Percentiles rank a stretch among this genome's conserved stretches.
Conservation (phyloP, 2,329 filamentous ascomycete genomes). For the Monosporascus cannonballus region DNA sequence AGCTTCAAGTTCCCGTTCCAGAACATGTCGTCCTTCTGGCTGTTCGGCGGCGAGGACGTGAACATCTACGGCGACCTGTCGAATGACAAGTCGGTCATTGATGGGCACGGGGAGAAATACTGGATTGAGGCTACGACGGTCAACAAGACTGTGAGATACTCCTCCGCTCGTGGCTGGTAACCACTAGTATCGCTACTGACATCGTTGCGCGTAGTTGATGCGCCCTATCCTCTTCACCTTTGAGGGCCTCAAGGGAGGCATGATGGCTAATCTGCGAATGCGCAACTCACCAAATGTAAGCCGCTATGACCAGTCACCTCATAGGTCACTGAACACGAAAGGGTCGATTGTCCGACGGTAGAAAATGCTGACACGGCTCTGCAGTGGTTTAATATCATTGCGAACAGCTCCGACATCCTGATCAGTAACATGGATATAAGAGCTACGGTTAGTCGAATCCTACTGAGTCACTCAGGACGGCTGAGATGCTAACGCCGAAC, state of each 20-base stretch:
- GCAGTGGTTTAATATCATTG: conserved; percentile 60
- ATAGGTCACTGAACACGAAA: not conserved
- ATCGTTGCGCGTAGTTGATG: conserved; percentile 31
- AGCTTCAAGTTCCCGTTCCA: conserved; percentile 60
- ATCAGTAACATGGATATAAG: conserved; percentile 57
- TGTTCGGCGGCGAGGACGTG: conserved; percentile 40
- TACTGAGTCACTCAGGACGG: not conserved
- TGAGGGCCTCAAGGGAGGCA: conserved; percentile 50
- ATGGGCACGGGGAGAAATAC: conserved; percentile 61
- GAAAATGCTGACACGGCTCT: conserved; percentile 19
- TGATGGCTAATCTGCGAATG: conserved; percentile 54
- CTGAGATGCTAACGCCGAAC: not conserved
- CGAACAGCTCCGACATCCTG: conserved; percentile 58
- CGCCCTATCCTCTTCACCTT: conserved; percentile 53
- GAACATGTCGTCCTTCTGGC: conserved; percentile 51
- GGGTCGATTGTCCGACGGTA: not conserved
- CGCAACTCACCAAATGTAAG: conserved; percentile 44
- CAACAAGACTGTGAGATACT: conserved; percentile 25
- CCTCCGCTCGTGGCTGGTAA: not conserved
- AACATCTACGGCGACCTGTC: conserved; percentile 56
- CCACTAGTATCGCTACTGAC: not conserved
- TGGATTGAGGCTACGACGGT: conserved; percentile 44
- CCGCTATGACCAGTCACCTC: no score
- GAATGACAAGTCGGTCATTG: conserved; percentile 28
- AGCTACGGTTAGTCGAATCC: conserved; percentile 26